These are phyloP conservation scores for Phlebiopsis gigantea DNA, from an alignment of 768 basidiomycete species.

Conservation along the genomic window DNA sequence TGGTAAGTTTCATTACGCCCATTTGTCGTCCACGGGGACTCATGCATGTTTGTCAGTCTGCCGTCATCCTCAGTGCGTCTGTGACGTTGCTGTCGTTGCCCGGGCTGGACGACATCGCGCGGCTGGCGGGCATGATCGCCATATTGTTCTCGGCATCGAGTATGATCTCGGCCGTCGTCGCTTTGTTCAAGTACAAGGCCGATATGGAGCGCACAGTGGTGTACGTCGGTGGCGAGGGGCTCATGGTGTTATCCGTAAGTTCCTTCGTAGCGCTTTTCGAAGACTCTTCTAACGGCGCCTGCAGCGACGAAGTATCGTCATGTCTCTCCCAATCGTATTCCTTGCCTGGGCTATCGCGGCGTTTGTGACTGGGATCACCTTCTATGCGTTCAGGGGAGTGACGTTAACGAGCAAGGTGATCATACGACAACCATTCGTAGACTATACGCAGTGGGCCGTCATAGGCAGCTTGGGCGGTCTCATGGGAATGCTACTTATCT, in stretches of 20 bases:
- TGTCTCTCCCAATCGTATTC: constrained; percentile 72
- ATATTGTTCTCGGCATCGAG: constrained; percentile 65
- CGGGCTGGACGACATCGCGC: constrained; percentile 58
- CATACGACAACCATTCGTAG: constrained; percentile 43
- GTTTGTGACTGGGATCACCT: constrained; percentile 57
- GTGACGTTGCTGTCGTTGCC: constrained; percentile 80
- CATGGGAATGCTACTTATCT: constrained; percentile 54
- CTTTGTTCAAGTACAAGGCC: constrained; percentile 64
- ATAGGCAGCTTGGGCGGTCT: constrained; percentile 61
- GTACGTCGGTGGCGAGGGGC: constrained; percentile 44
- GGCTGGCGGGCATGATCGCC: constrained; percentile 62
- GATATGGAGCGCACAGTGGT: constrained; percentile 51
- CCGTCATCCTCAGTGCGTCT: constrained; percentile 74
- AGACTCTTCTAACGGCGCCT: constrained; percentile 7
- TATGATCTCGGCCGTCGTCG: constrained; percentile 63
- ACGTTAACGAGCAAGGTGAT: constrained; percentile 33
- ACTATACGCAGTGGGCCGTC: constrained; percentile 58
- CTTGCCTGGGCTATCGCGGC: constrained; percentile 66
- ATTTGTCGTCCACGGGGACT: constrained; percentile 3
- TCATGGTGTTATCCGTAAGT: constrained; percentile 48
- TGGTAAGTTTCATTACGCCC: constrained; percentile 17
- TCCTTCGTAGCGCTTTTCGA: constrained; percentile 2
- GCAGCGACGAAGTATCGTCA: constrained; percentile 55
- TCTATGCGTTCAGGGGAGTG: constrained; percentile 60
- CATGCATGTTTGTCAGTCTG: constrained; percentile 46